Percentiles rank a stretch among this genome's conserved stretches.
These are phyloP conservation scores for Suillus weaverae DNA, from an alignment of 768 basidiomycete species.

Conservation along the genomic window DNA sequence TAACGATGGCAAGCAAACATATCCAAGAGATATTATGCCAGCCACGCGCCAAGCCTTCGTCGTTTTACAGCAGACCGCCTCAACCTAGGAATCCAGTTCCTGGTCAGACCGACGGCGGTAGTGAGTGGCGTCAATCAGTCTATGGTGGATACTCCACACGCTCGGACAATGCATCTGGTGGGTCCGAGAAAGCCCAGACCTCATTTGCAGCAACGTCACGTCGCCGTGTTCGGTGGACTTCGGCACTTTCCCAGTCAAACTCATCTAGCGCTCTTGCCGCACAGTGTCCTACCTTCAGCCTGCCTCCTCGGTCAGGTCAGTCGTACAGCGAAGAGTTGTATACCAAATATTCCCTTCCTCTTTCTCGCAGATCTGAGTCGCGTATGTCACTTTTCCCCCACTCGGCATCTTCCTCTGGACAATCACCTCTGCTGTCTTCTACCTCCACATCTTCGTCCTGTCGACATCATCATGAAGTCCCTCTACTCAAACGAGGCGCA, in stretches of 20 bases:
- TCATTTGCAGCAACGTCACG: conserved; percentile 55
- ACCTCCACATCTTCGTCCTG: conserved; percentile 32
- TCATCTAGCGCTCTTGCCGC: conserved; percentile 27
- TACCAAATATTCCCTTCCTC: conserved; percentile 54
- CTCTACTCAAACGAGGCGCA: conserved; percentile 56
- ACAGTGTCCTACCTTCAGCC: conserved; percentile 26
- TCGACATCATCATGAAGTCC: conserved; percentile 47
- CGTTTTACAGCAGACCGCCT: conserved; percentile 31
- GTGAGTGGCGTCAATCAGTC: conserved; percentile 66
- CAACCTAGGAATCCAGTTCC: conserved; percentile 48
- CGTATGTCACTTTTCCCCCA: conserved; percentile 41
- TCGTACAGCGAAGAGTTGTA: conserved; percentile 48
- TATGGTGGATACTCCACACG: conserved; percentile 51
- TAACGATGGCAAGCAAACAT: conserved; percentile 69
- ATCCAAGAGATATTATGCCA: conserved; percentile 49
- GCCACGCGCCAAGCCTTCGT: conserved; percentile 38
- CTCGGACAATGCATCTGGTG: conserved; percentile 34
- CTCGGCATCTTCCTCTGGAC: conserved; percentile 36
- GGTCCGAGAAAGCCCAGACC: conserved; percentile 36
- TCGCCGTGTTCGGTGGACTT: conserved; percentile 49
- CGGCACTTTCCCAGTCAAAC: conserved; percentile 24
- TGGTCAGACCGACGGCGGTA: conserved; percentile 68
- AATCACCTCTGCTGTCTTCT: conserved; percentile 38
- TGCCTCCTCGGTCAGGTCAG: conserved; percentile 28
- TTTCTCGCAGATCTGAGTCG: conserved; percentile 55